phyloP scores from a whole-genome alignment of 2,329 filamentous ascomycete genomes.

The Colletotrichum ledebouriae region DNA sequence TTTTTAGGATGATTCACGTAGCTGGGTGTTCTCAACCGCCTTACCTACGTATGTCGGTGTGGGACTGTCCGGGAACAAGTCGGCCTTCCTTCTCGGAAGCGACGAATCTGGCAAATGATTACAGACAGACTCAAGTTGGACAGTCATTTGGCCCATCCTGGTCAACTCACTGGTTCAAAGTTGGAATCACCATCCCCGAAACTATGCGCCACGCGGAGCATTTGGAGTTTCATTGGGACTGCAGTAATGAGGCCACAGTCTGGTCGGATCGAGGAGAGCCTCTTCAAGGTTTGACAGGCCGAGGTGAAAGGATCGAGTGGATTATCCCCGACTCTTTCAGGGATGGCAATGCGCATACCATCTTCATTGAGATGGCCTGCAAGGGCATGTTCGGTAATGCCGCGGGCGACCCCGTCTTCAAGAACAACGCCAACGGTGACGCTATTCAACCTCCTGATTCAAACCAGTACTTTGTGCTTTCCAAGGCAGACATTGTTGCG shows the following conservation, averaged over 20 bases:
- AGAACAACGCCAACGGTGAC: slow-evolving; percentile 63
- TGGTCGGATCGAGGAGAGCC: slow-evolving; percentile 74
- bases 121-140: slow-evolving; percentile 60
- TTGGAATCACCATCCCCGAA: slow-evolving; percentile 70
- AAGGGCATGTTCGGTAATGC: slow-evolving; percentile 75
- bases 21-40: slow-evolving; percentile 37
- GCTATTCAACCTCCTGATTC: slow-evolving; percentile 73
- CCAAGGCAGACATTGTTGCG: slow-evolving; percentile 71
- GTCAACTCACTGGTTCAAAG: slow-evolving; percentile 79
- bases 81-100: slow-evolving; percentile 42
- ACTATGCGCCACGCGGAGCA: slow-evolving; percentile 67
- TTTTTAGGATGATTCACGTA: slow-evolving; percentile 37
- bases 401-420: slow-evolving; percentile 42
- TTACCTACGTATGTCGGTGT: slow-evolving; percentile 42
- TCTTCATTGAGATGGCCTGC: slow-evolving; percentile 79
- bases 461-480: slow-evolving; percentile 68
- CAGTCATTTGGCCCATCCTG: slow-evolving; percentile 75
- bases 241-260: slow-evolving; percentile 76
- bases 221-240: slow-evolving; percentile 78
- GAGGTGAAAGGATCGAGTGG: slow-evolving; percentile 74
- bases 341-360: slow-evolving; percentile 71
- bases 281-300: slow-evolving; percentile 74
- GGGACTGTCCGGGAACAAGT: slow-evolving; percentile 41
- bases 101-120: slow-evolving; percentile 38
- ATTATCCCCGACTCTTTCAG: slow-evolving; percentile 70